Percentiles rank a stretch among this genome's conserved stretches.
These are phyloP conservation scores for Coniferiporia sulphurascens DNA, from an alignment of 1,284 basidiomycete species.

Conservation along the genomic window DNA sequence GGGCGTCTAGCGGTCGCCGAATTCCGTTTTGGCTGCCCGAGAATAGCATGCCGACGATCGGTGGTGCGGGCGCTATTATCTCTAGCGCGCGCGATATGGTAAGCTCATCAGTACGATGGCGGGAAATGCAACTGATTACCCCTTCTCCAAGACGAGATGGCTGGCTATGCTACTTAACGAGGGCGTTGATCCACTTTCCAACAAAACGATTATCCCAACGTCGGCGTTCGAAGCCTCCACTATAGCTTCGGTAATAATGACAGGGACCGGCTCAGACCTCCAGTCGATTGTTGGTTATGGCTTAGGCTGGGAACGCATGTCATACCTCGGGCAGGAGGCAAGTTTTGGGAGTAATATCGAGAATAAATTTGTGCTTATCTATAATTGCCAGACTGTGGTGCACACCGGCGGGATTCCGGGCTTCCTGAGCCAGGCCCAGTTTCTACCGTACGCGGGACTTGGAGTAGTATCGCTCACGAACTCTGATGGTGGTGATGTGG, in stretches of 20 bases:
- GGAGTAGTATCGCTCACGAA: conserved; percentile 31
- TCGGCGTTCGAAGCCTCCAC: conserved; percentile 35
- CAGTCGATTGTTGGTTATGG: conserved; percentile 26
- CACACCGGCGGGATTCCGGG: conserved; percentile 30
- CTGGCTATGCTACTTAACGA: conserved; percentile 38
- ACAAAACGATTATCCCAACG: conserved; percentile 36
- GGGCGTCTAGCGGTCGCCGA: conserved; percentile 21
- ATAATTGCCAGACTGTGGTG: not conserved
- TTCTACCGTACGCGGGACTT: conserved; percentile 29
- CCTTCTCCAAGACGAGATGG: conserved; percentile 34
- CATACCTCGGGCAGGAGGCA: conserved; percentile 26
- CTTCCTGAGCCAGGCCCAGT: conserved; percentile 23
- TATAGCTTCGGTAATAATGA: conserved; percentile 27
- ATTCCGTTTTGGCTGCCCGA: conserved; percentile 29
- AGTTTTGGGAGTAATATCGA: not conserved
- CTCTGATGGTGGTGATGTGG: conserved; percentile 19
- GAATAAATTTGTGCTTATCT: not conserved
- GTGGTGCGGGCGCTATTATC: conserved; percentile 42
- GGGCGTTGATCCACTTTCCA: conserved; percentile 38
- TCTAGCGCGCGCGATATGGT: conserved; percentile 31
- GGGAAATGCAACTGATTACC: not conserved
- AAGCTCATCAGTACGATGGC: not conserved
- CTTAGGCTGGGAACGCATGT: conserved; percentile 26
- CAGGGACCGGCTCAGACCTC: conserved; percentile 2
- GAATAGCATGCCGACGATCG: conserved; percentile 24